Percentiles rank a stretch among this genome's conserved stretches.
Evolutionary conservation across 306 rosid genomes (phyloP).

Genomic region (Morella rubra): DNA sequence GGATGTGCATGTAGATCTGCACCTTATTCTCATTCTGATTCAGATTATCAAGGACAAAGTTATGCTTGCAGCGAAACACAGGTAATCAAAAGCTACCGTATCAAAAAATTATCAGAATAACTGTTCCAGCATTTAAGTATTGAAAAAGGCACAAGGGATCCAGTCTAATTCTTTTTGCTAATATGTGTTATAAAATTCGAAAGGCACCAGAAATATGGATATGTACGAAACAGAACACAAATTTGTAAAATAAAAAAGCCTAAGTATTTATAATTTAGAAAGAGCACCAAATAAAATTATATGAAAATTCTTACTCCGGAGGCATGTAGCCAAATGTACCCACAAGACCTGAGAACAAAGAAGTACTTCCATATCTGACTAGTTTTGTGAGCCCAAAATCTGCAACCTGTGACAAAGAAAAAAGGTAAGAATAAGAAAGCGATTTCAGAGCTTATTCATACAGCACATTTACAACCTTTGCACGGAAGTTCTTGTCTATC

Average conservation of each 20-base stretch:
- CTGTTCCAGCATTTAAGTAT: neutral
- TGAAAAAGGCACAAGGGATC: neutral
- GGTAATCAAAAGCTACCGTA: constrained; percentile 15
- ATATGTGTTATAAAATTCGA: neutral
- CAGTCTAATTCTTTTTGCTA: neutral
- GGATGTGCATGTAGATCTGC: constrained; percentile 2
- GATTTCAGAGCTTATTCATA: neutral
- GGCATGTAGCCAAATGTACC: constrained; percentile 85
- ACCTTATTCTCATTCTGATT: neutral
- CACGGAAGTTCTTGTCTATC: constrained; percentile 66
- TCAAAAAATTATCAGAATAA: neutral
- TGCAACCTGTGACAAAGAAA: constrained; percentile 55
- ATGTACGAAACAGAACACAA: too few species aligned
- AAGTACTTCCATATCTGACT: constrained; percentile 56
- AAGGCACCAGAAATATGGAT: neutral
- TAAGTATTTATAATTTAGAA: neutral
- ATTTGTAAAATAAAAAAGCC: neutral
- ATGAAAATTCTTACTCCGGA: constrained; percentile 54
- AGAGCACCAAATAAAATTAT: constrained; percentile 4
- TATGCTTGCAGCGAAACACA: neutral
- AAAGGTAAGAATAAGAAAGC: neutral
- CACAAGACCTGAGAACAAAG: constrained; percentile 61
- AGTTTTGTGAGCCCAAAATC: constrained; percentile 72
- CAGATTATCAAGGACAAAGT: neutral
- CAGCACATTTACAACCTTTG: constrained; percentile 46